These are phyloP conservation scores for Fusarium armeniacum DNA, from an alignment of 2,329 filamentous ascomycete genomes.

Conservation along the genomic window DNA sequence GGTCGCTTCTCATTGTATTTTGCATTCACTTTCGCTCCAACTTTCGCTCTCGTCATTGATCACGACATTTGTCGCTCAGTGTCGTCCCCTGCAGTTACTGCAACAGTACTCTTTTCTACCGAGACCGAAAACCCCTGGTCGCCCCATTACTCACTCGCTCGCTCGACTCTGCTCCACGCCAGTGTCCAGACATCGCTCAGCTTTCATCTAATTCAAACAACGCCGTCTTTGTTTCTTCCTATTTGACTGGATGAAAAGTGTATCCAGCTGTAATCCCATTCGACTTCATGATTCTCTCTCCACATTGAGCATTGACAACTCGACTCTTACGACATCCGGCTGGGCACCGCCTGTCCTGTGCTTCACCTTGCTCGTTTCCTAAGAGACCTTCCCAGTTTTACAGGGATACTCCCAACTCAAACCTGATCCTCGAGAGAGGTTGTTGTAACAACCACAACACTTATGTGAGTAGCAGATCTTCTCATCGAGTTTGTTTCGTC, in stretches of 20 bases:
- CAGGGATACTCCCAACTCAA: slow-evolving; percentile 49
- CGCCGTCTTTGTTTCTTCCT: slow-evolving; percentile 39
- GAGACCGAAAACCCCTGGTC: slow-evolving; percentile 42
- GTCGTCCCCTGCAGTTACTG: slow-evolving; percentile 34
- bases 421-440: slow-evolving; percentile 44
- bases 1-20: slow-evolving; percentile 34
- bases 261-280: slow-evolving; percentile 28
- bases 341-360: slow-evolving; percentile 38
- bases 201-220: slow-evolving; percentile 47
- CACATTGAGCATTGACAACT: slow-evolving; percentile 40
- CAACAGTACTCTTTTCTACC: slow-evolving; percentile 1
- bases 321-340: slow-evolving; percentile 28
- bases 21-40: slow-evolving; percentile 25
- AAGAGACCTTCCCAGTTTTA: slow-evolving; percentile 46
- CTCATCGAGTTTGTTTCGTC: slow-evolving; percentile 22
- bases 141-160: slow-evolving; percentile 42
- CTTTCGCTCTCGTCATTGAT: slow-evolving; percentile 35
- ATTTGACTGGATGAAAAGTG: slow-evolving; percentile 34
- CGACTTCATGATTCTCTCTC: slow-evolving; percentile 42
- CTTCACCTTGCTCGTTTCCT: slow-evolving; percentile 43
- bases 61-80: slow-evolving; percentile 23
- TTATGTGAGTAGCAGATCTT: slow-evolving; percentile 45
- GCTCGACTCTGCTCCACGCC: slow-evolving; percentile 40
- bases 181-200: slow-evolving; percentile 31
- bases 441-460: slow-evolving; percentile 47